A percentile compares a stretch with the other conserved stretches of the same genome.
Conservation (phyloP, 2,329 filamentous ascomycete genomes). For the Metarhizium rileyi region DNA sequence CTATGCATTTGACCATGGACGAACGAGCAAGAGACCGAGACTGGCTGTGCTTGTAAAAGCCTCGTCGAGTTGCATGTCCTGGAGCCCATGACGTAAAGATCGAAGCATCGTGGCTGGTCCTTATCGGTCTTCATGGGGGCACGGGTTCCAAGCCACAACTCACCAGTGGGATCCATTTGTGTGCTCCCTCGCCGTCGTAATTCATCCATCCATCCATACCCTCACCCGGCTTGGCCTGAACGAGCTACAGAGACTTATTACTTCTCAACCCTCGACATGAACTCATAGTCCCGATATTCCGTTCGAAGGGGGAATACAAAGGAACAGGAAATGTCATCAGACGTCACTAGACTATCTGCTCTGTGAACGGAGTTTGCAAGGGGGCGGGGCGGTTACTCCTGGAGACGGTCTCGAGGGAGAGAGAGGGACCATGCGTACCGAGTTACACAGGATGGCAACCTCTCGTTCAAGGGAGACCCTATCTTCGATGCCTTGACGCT, state of each 20-base stretch:
- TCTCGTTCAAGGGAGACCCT: background rate
- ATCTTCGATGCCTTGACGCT: background rate
- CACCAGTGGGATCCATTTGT: no score
- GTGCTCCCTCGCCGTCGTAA: no score
- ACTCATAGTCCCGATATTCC: background rate
- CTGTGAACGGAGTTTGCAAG: background rate
- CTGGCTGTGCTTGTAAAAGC: no score
- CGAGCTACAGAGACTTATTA: background rate
- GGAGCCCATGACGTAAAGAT: no score
- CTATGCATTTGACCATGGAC: no score
- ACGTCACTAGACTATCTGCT: background rate
- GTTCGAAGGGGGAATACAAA: background rate
- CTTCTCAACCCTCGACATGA: background rate
- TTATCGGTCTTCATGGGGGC: no score
- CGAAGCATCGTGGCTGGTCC: no score
- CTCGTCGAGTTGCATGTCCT: no score
- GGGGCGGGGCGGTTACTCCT: background rate
- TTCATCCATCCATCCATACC: no score
- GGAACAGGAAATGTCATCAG: background rate
- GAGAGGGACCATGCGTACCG: background rate
- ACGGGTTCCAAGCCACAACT: no score
- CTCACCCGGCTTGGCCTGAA: background rate
- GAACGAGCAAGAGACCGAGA: no score
- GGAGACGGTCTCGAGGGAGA: background rate
- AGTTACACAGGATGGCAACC: background rate